phyloP scores from a whole-genome alignment of 495 filamentous ascomycete genomes.

The Chlorociboria aeruginascens region DNA sequence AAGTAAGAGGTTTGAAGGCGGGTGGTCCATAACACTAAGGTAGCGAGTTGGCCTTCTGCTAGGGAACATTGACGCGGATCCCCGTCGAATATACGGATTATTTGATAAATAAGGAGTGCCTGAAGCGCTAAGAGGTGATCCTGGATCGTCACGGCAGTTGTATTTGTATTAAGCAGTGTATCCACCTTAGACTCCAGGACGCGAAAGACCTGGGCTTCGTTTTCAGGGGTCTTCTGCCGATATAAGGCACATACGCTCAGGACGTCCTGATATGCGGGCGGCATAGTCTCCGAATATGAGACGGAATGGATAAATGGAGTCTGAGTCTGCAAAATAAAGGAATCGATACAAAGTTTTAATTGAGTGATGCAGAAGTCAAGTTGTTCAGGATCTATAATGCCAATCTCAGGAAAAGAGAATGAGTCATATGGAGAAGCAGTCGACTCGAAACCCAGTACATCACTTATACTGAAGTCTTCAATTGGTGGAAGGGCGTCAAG shows the following conservation, averaged over 20 bases:
- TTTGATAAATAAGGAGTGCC: background rate
- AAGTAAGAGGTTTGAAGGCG: constrained; percentile 1
- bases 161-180: background rate
- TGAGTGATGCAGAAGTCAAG: background rate
- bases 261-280: constrained; percentile 2
- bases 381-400: background rate
- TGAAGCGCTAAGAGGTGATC: constrained; percentile 1
- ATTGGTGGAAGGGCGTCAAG: background rate
- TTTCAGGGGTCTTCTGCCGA: background rate
- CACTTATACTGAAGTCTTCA: background rate
- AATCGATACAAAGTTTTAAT: background rate
- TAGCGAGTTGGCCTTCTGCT: constrained; percentile 1
- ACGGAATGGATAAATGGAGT: constrained; percentile 2
- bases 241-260: background rate
- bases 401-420: background rate
- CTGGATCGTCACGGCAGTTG: background rate
- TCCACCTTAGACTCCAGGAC: background rate
- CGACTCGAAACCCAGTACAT: background rate
- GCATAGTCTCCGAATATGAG: background rate
- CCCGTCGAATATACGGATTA: background rate
- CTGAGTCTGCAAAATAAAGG: background rate
- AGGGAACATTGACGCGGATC: background rate
- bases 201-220: background rate
- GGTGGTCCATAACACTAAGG: constrained; percentile 2
- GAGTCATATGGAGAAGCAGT: background rate